Conservation (phyloP, 1,284 basidiomycete genomes). For the Austroboletus rostrupii region DNA sequence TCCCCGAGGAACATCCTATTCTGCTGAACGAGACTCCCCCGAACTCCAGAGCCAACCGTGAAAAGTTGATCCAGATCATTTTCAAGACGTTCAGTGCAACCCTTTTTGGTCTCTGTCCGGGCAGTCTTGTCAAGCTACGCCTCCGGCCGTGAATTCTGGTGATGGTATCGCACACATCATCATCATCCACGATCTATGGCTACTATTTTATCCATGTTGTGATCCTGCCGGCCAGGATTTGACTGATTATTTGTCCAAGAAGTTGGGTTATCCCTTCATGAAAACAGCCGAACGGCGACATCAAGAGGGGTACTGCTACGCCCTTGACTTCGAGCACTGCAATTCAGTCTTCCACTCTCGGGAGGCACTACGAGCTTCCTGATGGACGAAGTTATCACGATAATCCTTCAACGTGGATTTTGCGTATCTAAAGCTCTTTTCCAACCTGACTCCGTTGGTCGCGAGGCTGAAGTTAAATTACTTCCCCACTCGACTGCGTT, state of each 20-base stretch:
- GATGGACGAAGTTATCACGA: constrained; percentile 97
- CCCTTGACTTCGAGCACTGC: constrained; percentile 95
- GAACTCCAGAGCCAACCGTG: too few species aligned
- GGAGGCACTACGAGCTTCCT: constrained; percentile 95
- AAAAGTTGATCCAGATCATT: too few species aligned
- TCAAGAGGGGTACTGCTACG: constrained; percentile 98
- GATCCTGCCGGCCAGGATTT: constrained; percentile 94
- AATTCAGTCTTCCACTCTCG: constrained; percentile 85
- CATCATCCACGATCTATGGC: constrained; percentile 89
- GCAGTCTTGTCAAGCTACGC: constrained; percentile 88
- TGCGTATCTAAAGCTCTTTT: constrained; percentile 95
- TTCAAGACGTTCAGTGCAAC: too few species aligned
- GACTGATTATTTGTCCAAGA: constrained; percentile 91
- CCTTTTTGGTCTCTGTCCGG: constrained; percentile 43
- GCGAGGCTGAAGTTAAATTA: constrained; percentile 61
- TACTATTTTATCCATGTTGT: too few species aligned
- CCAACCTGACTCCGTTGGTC: constrained; percentile 92
- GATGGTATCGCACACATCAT: constrained; percentile 91
- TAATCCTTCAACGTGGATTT: constrained; percentile 62
- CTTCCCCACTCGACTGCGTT: constrained; percentile 8
- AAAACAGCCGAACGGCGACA: constrained; percentile 93
- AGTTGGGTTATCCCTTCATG: constrained; percentile 91
- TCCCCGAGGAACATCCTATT: too few species aligned
- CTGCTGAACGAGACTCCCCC: too few species aligned
- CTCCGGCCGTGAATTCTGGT: constrained; percentile 88